These are phyloP conservation scores for Schoenoplectus tabernaemontani DNA, from an alignment of 202 grass and related monocot genomes.

Conservation along the genomic window DNA sequence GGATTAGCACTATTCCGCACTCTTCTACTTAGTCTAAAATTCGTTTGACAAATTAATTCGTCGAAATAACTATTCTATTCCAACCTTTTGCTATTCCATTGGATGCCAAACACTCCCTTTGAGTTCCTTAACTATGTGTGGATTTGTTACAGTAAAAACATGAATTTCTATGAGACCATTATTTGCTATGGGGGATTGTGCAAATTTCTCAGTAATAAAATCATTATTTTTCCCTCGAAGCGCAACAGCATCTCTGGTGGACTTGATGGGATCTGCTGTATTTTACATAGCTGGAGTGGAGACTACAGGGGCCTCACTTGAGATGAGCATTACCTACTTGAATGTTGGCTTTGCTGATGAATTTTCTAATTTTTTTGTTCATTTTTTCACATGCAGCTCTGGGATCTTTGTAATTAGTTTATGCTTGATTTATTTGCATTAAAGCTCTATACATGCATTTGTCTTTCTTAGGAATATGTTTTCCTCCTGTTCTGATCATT, in stretches of 20 bases:
- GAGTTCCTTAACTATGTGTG: background rate
- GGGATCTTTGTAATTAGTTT: background rate
- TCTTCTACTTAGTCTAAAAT: too few species aligned
- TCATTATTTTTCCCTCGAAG: slow-evolving; percentile 17
- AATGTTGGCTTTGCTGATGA: slow-evolving; percentile 71
- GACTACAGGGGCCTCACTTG: slow-evolving; percentile 52
- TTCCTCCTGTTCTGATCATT: background rate
- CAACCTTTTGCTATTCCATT: too few species aligned
- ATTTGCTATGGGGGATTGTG: background rate
- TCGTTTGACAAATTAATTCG: too few species aligned
- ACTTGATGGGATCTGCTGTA: slow-evolving; percentile 61
- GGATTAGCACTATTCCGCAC: too few species aligned
- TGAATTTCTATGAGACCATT: background rate
- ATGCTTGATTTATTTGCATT: background rate
- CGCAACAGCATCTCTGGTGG: slow-evolving; percentile 69
- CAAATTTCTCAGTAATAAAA: background rate
- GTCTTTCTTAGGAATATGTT: background rate
- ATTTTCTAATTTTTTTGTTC: background rate
- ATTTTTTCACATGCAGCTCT: background rate
- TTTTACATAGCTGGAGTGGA: slow-evolving; percentile 54
- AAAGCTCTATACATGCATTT: background rate
- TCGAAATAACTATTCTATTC: too few species aligned
- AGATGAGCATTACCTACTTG: slow-evolving; percentile 85
- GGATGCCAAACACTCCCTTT: too few species aligned
- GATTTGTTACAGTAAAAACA: background rate